Conservation (phyloP, 2,329 filamentous ascomycete species). For the Aspergillus glaucus region DNA sequence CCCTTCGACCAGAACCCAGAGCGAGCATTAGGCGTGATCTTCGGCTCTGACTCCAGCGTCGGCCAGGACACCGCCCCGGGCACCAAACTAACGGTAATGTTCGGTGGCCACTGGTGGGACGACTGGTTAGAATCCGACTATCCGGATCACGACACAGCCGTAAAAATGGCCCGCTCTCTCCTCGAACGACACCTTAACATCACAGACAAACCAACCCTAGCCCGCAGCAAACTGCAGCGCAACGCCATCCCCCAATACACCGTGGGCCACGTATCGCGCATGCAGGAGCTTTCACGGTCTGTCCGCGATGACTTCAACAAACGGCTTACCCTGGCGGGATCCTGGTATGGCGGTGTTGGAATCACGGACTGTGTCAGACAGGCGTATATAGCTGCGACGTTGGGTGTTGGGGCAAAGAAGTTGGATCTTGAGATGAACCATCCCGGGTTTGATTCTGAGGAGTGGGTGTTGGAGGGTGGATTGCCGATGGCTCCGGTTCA, state of each 20-base stretch:
- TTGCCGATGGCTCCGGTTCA: constrained; percentile 23
- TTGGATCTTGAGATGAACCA: constrained; percentile 5
- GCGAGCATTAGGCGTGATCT: constrained; percentile 81
- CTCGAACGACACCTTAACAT: constrained; percentile 71
- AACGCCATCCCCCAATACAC: constrained; percentile 88
- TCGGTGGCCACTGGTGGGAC: constrained; percentile 91
- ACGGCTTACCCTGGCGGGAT: constrained; percentile 57
- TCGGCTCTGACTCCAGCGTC: constrained; percentile 65
- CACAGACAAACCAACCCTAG: constrained; percentile 54
- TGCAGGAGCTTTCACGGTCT: constrained; percentile 52
- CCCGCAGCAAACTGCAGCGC: constrained; percentile 54
- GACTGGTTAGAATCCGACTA: constrained; percentile 47
- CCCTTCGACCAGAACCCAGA: constrained; percentile 70
- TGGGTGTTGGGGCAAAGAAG: constrained; percentile 33
- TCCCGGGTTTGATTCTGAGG: constrained; percentile 11
- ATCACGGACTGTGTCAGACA: constrained; percentile 52
- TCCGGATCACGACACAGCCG: constrained; percentile 60
- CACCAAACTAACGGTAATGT: constrained; percentile 88
- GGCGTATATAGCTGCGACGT: constrained; percentile 48
- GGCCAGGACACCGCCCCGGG: constrained; percentile 55
- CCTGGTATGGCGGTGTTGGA: constrained; percentile 46
- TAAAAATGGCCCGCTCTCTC: constrained; percentile 62
- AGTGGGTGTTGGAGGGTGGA: constrained; percentile 26
- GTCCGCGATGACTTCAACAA: constrained; percentile 54
- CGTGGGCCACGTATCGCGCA: constrained; percentile 64